Percentiles rank a stretch among this genome's conserved stretches.
These are phyloP conservation scores for Zostera marina DNA, from an alignment of 116 monocot species.

Conservation along the genomic window DNA sequence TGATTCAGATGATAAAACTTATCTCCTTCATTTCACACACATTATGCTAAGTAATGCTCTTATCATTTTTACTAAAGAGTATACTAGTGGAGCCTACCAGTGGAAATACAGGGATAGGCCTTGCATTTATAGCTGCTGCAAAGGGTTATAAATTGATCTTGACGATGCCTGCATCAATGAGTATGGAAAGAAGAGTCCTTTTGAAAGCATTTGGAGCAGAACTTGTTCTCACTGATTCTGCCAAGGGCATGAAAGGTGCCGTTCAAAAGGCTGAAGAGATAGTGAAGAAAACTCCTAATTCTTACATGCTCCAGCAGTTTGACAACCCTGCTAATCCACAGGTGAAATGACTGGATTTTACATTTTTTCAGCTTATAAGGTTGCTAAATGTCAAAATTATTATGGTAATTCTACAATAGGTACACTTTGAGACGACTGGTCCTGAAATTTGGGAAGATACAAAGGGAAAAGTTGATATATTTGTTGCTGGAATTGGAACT, in stretches of 20 bases:
- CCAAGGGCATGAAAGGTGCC: conserved; percentile 73
- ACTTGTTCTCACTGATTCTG: conserved; percentile 61
- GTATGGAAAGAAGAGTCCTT: conserved; percentile 59
- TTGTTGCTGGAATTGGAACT: conserved; percentile 88
- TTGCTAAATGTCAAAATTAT: background rate
- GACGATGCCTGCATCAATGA: conserved; percentile 83
- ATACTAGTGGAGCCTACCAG: conserved; percentile 69
- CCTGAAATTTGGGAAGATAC: conserved; percentile 99
- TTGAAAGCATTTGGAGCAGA: conserved; percentile 79
- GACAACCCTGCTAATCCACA: conserved; percentile 78
- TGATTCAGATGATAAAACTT: too few species aligned
- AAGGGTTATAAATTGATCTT: conserved; percentile 64
- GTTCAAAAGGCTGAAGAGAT: conserved; percentile 64
- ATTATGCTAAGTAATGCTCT: too few species aligned
- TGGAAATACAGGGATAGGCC: conserved; percentile 73
- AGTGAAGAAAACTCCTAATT: conserved; percentile 42
- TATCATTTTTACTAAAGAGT: conserved; percentile 18
- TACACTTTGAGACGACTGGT: conserved; percentile 21
- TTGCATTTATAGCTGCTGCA: conserved; percentile 75
- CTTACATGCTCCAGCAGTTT: conserved; percentile 79
- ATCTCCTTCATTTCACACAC: too few species aligned
- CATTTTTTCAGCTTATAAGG: background rate
- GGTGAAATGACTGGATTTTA: conserved; percentile 6
- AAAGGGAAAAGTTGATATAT: conserved; percentile 76
- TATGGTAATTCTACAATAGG: background rate